Evolutionary conservation across 768 basidiomycete genomes (phyloP).

Genomic region (Suillus subalutaceus): DNA sequence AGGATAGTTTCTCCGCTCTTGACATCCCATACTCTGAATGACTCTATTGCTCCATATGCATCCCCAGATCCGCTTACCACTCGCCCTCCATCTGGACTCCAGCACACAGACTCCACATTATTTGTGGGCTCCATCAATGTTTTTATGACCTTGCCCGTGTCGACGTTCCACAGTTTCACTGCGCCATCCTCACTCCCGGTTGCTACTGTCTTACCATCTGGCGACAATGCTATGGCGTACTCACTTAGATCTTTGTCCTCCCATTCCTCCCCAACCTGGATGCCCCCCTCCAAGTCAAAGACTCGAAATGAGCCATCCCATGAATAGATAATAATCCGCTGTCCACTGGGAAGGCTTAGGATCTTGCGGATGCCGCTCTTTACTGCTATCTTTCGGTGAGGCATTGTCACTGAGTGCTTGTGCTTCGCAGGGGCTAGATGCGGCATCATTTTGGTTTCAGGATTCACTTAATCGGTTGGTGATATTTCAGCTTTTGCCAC

Average conservation of each 20-base stretch:
- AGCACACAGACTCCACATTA: not conserved
- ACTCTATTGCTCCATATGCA: no score
- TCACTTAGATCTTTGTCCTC: not conserved
- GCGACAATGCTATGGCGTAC: not conserved
- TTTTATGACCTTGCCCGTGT: not conserved
- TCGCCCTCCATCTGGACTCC: not conserved
- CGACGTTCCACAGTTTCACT: not conserved
- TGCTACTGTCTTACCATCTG: not conserved
- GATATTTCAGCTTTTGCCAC: not conserved
- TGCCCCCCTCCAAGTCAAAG: not conserved
- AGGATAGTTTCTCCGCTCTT: not conserved
- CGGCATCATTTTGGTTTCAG: not conserved
- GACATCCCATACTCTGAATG: not conserved
- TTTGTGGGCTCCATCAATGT: not conserved
- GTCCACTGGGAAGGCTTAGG: not conserved
- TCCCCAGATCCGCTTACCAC: not conserved
- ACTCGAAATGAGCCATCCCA: not conserved
- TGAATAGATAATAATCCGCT: not conserved
- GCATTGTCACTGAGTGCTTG: not conserved
- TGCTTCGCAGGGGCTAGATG: not conserved
- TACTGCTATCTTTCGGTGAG: not conserved
- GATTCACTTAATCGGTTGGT: not conserved
- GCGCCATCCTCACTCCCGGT: not conserved
- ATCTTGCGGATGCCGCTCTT: accelerated
- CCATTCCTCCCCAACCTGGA: not conserved